Evolutionary conservation across 352 stramenopile species (phyloP), one percentile per base, ranked within the genome.

Genomic region (Thalassiosira mediterranea): DNA sequence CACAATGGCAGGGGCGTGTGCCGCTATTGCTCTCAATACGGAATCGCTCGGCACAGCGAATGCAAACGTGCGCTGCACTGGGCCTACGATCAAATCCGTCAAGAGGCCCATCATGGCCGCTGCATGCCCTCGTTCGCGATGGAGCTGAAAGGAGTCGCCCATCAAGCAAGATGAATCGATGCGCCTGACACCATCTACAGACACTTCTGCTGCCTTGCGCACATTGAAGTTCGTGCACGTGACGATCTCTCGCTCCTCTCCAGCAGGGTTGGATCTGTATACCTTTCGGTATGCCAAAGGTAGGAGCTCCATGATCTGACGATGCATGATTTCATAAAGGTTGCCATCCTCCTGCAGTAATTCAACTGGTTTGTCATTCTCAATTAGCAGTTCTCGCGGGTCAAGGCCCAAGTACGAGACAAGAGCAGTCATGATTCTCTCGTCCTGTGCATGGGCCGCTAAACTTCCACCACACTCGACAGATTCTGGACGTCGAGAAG

Each of bases 1-100:
- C 1, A 96, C 85, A 72, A 97, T 95, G 10, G 66, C 58, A 10
- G 62, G 61, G 25, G 53, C 49, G 21, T 60, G 13, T n/a, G 28
- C 44, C 28, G 61, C 32, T n/a, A 89, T 72, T 34, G 49, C 29
- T 38, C 70, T 56, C 28, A 84, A 7, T 2, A 72, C 68, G 29
- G n/a, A 47, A 34, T 85, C 70, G 23, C 52, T 72, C 8, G 78
- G 81, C 54, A 84, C 75, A 0, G 60, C 77, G 68, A 83, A 89
- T 34, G 61, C 57, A 26, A 81, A 29, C n/a, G 38, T 68, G 1
- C 64, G 67, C 59, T 84, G 79, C 4, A 84, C 29, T 34, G 79
- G 73, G 52, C 54, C 49, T 19, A 78, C 51, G 44, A 86, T 65
- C 23, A 86, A 56, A 46, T 71, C 56, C 23, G 59, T 74, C 29